Evolutionary conservation across 306 rosid species (phyloP).

Genomic region (Spatholobus suberectus): DNA sequence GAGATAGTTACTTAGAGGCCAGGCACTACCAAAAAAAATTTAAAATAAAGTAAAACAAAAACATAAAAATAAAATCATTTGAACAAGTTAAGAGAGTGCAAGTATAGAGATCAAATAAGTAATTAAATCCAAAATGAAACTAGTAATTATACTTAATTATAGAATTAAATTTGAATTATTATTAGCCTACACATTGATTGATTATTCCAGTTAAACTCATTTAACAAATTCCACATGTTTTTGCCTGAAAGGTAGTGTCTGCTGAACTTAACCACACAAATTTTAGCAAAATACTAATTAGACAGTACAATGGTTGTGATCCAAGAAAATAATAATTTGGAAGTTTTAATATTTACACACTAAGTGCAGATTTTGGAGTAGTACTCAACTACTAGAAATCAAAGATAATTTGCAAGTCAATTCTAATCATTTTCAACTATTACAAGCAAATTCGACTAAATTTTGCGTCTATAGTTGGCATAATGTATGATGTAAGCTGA

Average conservation of each 20-base stretch:
- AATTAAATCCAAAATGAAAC: no score
- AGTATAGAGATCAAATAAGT: no score
- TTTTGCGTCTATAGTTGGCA: neutral
- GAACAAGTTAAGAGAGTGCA: no score
- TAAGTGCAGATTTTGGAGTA: slow-evolving; percentile 21
- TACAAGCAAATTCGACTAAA: neutral
- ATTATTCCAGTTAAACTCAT: slow-evolving; percentile 2
- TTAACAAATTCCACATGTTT: slow-evolving; percentile 7
- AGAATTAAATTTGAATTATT: no score
- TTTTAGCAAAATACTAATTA: neutral
- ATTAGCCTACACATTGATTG: no score
- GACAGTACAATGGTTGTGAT: neutral
- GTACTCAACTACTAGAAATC: slow-evolving; percentile 6
- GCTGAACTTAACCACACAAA: neutral
- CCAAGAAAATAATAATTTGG: slow-evolving; percentile 1
- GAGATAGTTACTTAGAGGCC: no score
- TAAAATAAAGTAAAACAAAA: no score
- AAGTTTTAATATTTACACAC: neutral
- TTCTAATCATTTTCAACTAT: slow-evolving; percentile 9
- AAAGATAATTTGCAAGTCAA: slow-evolving; percentile 19
- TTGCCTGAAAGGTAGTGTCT: slow-evolving; percentile 14
- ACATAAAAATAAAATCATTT: no score
- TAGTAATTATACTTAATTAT: no score
- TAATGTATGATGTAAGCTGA: slow-evolving; percentile 36
- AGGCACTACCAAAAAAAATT: no score